Conservation (phyloP, 2,329 filamentous ascomycete genomes). For the Xylariaceae sp. region DNA sequence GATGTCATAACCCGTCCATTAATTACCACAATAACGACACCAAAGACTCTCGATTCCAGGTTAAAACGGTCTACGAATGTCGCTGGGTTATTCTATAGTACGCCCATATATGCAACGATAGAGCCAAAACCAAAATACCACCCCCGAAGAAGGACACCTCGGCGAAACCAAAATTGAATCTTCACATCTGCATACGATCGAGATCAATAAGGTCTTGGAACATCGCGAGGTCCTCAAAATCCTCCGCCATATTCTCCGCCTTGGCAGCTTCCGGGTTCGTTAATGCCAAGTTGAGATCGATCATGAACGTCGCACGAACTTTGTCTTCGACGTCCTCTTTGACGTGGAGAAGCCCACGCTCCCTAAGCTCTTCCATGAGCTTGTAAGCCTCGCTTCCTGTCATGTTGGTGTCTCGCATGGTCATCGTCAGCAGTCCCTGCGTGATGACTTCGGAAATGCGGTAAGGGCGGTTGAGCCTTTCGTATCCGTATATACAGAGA, state of each 20-base stretch:
- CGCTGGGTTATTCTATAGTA: no score
- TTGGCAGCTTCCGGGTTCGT: conserved; percentile 44
- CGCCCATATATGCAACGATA: no score
- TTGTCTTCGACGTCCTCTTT: conserved; percentile 33
- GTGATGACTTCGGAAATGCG: conserved; percentile 46
- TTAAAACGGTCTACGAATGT: no score
- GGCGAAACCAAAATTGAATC: no score
- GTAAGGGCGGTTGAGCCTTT: conserved; percentile 44
- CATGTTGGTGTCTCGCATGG: conserved; percentile 44
- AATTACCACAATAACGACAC: no score
- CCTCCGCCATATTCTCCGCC: conserved; percentile 43
- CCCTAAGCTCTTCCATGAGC: conserved; percentile 42
- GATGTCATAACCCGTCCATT: no score
- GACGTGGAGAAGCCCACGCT: conserved; percentile 29
- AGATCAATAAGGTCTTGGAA: conserved; percentile 43
- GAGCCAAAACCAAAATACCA: no score
- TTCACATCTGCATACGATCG: neutral
- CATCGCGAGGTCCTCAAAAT: conserved; percentile 45
- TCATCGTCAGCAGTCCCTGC: conserved; percentile 46
- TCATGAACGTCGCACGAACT: conserved; percentile 47
- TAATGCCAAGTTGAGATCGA: conserved; percentile 46
- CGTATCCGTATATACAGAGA: conserved; percentile 49
- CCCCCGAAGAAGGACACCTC: no score
- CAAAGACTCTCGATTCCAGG: no score
- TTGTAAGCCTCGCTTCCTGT: conserved; percentile 38